Percentiles rank a stretch among this genome's conserved stretches.
These are phyloP conservation scores for Xylaria scruposa DNA, from an alignment of 495 filamentous ascomycete genomes.

Conservation along the genomic window DNA sequence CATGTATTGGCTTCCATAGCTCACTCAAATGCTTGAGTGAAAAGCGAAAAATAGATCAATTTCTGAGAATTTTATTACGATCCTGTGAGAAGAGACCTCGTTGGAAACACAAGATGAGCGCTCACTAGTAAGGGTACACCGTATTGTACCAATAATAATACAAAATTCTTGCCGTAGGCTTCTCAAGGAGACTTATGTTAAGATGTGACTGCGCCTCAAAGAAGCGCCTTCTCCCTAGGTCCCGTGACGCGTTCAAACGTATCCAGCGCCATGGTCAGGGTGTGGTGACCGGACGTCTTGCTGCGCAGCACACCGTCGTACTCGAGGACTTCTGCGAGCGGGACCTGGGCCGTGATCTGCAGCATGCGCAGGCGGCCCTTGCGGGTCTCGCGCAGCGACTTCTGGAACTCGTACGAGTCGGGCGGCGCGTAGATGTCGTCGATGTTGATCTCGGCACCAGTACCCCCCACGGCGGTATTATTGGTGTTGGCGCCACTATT, in stretches of 20 bases:
- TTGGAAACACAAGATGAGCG: not conserved
- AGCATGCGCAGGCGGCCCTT: constrained; percentile 51
- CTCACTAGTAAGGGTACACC: constrained; percentile 1
- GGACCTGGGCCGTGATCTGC: constrained; percentile 80
- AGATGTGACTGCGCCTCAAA: not conserved
- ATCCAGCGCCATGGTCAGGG: constrained; percentile 91
- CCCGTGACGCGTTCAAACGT: constrained; percentile 85
- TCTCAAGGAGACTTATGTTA: not conserved
- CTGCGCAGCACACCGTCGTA: constrained; percentile 90
- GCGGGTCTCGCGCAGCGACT: constrained; percentile 48
- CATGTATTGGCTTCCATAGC: not conserved
- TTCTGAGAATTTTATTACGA: not conserved
- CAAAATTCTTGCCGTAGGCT: not conserved
- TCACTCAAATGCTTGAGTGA: not conserved
- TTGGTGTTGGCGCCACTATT: constrained; percentile 7
- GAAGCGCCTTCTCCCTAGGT: constrained; percentile 51
- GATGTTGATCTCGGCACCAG: constrained; percentile 60
- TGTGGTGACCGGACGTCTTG: constrained; percentile 86
- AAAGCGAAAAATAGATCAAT: not conserved
- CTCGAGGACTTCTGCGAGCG: constrained; percentile 95
- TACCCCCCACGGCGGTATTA: not conserved
- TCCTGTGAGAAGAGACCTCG: not conserved
- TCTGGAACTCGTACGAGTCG: constrained; percentile 76
- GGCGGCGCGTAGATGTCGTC: constrained; percentile 80
- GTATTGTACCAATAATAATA: not conserved